These are phyloP conservation scores for Hygrophoropsis aurantiaca DNA, from an alignment of 768 basidiomycete genomes.

Conservation along the genomic window DNA sequence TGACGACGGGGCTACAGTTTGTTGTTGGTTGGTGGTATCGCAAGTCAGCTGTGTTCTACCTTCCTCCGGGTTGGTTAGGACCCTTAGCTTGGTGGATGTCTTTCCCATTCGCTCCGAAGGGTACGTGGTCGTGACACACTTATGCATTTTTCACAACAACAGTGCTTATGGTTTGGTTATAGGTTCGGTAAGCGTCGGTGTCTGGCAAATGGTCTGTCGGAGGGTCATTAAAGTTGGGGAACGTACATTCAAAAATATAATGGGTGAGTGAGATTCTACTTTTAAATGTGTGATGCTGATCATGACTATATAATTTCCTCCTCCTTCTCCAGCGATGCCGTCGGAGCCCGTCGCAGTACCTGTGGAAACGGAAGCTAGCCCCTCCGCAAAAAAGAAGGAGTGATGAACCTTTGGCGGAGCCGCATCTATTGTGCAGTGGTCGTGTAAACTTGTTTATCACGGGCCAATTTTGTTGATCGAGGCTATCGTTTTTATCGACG, in stretches of 20 bases:
- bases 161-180: slow-evolving; percentile 3
- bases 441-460: too few relatives aligned
- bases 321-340: slow-evolving; percentile 10
- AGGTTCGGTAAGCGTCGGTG: slow-evolving; percentile 91
- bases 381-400: slow-evolving; percentile 10
- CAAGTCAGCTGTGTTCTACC: slow-evolving; percentile 87
- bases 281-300: background rate
- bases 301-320: background rate
- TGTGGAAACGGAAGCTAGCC: slow-evolving; percentile 10
- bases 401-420: slow-evolving; percentile 13
- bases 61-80: slow-evolving; percentile 89
- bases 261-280: slow-evolving; percentile 34
- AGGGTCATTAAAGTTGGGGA: slow-evolving; percentile 81
- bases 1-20: slow-evolving; percentile 88
- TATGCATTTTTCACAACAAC: background rate
- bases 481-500: too few relatives aligned
- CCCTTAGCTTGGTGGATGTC: slow-evolving; percentile 86
- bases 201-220: slow-evolving; percentile 95
- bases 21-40: slow-evolving; percentile 90
- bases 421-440: background rate
- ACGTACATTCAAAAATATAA: slow-evolving; percentile 64
- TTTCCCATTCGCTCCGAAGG: slow-evolving; percentile 87
- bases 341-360: slow-evolving; percentile 20
- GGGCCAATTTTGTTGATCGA: too few relatives aligned
- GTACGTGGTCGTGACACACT: slow-evolving; percentile 39